Percentiles rank a stretch among this genome's conserved stretches.
phyloP scores from a whole-genome alignment of 1,284 basidiomycete genomes.

The Fomitopsis palustris region DNA sequence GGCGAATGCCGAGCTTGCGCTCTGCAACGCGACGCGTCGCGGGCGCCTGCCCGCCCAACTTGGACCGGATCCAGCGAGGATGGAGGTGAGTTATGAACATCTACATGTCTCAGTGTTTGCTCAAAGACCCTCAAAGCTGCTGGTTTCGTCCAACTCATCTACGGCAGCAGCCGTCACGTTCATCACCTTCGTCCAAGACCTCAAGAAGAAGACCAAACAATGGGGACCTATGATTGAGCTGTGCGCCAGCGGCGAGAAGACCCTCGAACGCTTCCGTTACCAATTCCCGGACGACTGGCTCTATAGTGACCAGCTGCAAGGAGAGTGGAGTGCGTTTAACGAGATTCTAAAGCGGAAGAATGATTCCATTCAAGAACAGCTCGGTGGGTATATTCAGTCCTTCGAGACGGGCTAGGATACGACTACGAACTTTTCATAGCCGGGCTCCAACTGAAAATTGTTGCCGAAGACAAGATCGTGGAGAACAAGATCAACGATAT shows the following conservation, averaged over 20 bases:
- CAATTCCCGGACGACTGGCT: slow-evolving; percentile 98
- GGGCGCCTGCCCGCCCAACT: not conserved
- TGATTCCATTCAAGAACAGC: slow-evolving; percentile 96
- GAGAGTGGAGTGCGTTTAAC: slow-evolving; percentile 98
- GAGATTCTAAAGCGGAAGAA: slow-evolving; percentile 98
- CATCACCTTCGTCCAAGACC: slow-evolving; percentile 98
- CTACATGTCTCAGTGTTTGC: not conserved
- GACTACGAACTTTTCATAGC: slow-evolving; percentile 42
- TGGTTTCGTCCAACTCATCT: slow-evolving; percentile 66
- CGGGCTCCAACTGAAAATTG: slow-evolving; percentile 95
- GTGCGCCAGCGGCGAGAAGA: slow-evolving; percentile 94
- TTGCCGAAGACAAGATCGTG: slow-evolving; percentile 98
- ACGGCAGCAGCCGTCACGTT: slow-evolving; percentile 98
- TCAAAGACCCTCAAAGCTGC: slow-evolving; percentile 24
- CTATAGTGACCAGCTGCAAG: slow-evolving; percentile 94
- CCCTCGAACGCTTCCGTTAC: slow-evolving; percentile 93
- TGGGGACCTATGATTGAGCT: slow-evolving; percentile 98
- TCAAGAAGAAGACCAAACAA: slow-evolving; percentile 94
- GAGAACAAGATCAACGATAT: slow-evolving; percentile 92
- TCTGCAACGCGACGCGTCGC: slow-evolving; percentile 28
- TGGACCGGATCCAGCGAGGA: slow-evolving; percentile 25
- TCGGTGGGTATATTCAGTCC: slow-evolving; percentile 51
- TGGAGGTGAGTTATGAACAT: slow-evolving; percentile 28
- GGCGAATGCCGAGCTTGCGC: slow-evolving; percentile 19
- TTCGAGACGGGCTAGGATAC: not conserved